Evolutionary conservation across 306 rosid species (phyloP), one percentile per base, ranked within the genome.

Genomic region (Alnus rubra): DNA sequence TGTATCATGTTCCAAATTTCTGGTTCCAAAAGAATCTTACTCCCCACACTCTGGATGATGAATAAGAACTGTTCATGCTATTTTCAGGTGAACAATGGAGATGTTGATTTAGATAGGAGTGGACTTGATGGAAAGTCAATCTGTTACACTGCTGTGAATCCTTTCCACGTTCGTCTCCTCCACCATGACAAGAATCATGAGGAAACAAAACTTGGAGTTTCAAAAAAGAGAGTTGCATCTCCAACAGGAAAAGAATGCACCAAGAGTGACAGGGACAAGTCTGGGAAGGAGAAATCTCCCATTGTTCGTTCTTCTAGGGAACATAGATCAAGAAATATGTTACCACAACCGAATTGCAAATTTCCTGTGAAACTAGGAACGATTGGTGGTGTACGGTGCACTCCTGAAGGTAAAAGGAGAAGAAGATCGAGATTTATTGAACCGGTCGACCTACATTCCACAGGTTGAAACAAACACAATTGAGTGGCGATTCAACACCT

Each of bases 61-160:
- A 19, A 48, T 33, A 4, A 15, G 10, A 72, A 7, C 7, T 39
- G n/a, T 68, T 23, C 75, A 16, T 78, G 35, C 37, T 31, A 55
- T 81, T 86, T 88, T 60, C 92, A 95, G 99, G 98, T 91, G 53
- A 95, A 95, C 86, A 93, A 95, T 63, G 94, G 93, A 56, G 89
- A 90, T 15, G 89, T 90, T 23, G 90, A 89, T 78, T 80, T 95
- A 77, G 85, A 91, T 71, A 88, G 86, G 82, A 80, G 81, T 76
- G 87, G 76, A 69, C 79, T 48, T 18, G 74, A 81, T 13, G 93
- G 86, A 42, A 79, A 69, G 18, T 81, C 97, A 12, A 65, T 91
- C 62, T 90, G 93, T 84, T 87, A 84, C 84, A 85, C 97, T 44
- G 80, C 84, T 28, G 87, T 9, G 3, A 84, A 93, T 74, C 90